Base-by-base conservation (phyloP, 139 green algal genomes). In the Closterium sp. region DNA sequence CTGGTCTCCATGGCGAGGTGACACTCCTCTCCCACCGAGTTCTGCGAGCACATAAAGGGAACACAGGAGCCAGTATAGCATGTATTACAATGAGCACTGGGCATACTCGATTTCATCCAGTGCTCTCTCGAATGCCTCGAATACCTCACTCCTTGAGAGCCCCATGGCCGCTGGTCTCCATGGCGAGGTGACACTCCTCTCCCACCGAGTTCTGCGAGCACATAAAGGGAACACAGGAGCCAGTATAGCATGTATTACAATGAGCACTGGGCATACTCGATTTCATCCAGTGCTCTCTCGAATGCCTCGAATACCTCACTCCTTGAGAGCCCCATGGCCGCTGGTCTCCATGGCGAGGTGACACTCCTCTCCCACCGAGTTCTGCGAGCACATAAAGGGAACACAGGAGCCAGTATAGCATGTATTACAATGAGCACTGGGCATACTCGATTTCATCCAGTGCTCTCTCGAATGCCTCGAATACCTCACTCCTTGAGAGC, bases 1-100 rank as follows among this genome's bases (percentile, higher is more conserved):
- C 91, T 97, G 31, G 98, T 99, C 94, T 99, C 98, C 97, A 99
- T 99, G 97, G 99, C 99, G 31, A 99, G 96, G 28, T 97, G 94
- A 86, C 95, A 97, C 62, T 97, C 95, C 73, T 95, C 95, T 29
- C 97, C 97, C 70, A 89, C 85, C 42, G 79, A 86, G 29, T 90
- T 90, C 89, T 92, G 38, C 3, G n/a, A 62, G 42, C 5, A 62
- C 5, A 7, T 62, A 7, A 13, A 62, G 42, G 42, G 42, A 62
- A 62, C 42, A 62, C 84, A 87, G 84, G 84, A 87, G n/a, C 6
- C 5, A 29, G n/a, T 87, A 9, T 32, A 87, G n/a, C n/a, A n/a
- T n/a, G n/a, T n/a, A n/a, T n/a, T n/a, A n/a, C n/a, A n/a, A n/a
- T n/a, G n/a, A n/a, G n/a, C n/a, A n/a, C n/a, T n/a, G n/a, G n/a